Evolutionary conservation across 208 protist genomes (phyloP).

Genomic region (Leishmania braziliensis): DNA sequence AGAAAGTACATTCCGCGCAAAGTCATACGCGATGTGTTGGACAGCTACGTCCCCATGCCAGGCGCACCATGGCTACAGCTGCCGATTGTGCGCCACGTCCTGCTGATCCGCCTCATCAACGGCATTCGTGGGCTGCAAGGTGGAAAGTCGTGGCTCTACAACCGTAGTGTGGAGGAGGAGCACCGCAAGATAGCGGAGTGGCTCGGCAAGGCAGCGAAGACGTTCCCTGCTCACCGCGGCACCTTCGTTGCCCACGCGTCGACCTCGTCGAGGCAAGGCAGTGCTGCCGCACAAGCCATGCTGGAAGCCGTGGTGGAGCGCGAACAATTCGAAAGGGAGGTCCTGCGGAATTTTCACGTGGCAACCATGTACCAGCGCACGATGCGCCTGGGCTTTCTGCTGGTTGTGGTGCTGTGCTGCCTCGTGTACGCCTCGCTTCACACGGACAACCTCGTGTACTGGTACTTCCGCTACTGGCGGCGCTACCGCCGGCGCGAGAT

Average conservation of each 20-base stretch:
- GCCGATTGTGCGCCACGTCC: slow-evolving; percentile 79
- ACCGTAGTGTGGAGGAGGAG: slow-evolving; percentile 70
- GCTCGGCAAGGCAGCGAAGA: slow-evolving; percentile 45
- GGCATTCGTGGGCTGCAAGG: slow-evolving; percentile 48
- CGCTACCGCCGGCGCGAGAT: slow-evolving; percentile 43
- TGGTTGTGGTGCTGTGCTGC: slow-evolving; percentile 41
- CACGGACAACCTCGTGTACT: slow-evolving; percentile 63
- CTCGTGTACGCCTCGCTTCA: slow-evolving; percentile 57
- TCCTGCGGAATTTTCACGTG: slow-evolving; percentile 76
- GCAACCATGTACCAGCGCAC: slow-evolving; percentile 84
- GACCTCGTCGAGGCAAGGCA: background rate
- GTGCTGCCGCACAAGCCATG: slow-evolving; percentile 11
- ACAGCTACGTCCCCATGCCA: slow-evolving; percentile 59
- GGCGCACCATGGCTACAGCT: slow-evolving; percentile 70
- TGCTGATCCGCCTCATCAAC: slow-evolving; percentile 76
- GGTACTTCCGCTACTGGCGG: slow-evolving; percentile 58
- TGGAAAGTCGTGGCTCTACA: slow-evolving; percentile 75
- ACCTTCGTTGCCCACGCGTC: background rate
- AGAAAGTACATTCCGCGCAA: slow-evolving; percentile 78
- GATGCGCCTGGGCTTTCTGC: slow-evolving; percentile 48
- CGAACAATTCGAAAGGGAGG: slow-evolving; percentile 77
- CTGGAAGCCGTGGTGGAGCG: slow-evolving; percentile 59
- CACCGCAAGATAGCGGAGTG: slow-evolving; percentile 59
- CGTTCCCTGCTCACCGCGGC: background rate
- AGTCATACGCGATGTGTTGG: slow-evolving; percentile 63